Evolutionary conservation across 192 early-diverging fungal genomes (phyloP).

Genomic region (Rhizophagus sp.): DNA sequence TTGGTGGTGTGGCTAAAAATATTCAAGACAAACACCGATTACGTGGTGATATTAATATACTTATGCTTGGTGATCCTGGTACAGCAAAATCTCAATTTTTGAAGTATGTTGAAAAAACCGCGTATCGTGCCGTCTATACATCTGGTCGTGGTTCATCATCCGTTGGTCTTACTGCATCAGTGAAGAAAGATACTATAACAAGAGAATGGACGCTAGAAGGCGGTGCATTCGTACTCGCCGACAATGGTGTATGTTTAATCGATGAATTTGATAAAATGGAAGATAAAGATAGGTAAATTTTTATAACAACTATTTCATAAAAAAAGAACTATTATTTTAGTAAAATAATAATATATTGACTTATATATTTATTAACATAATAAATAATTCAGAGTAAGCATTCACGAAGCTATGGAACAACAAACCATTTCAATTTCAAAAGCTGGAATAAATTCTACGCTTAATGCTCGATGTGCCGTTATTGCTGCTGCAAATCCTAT

Average conservation of each 20-base stretch:
- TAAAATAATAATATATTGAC: neutral
- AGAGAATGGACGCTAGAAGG: conserved; percentile 90
- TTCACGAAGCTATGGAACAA: conserved; percentile 96
- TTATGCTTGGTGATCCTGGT: conserved; percentile 89
- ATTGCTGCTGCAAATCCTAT: conserved; percentile 84
- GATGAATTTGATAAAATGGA: conserved; percentile 95
- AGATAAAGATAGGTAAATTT: conserved; percentile 66
- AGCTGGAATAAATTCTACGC: conserved; percentile 82
- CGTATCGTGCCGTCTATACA: conserved; percentile 82
- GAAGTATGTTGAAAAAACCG: conserved; percentile 84
- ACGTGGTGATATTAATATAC: conserved; percentile 97
- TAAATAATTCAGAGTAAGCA: conserved; percentile 65
- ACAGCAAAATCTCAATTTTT: conserved; percentile 88
- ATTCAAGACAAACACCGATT: conserved; percentile 92
- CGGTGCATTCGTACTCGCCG: conserved; percentile 86
- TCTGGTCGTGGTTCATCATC: conserved; percentile 86
- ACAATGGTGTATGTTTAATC: conserved; percentile 84
- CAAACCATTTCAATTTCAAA: conserved; percentile 88
- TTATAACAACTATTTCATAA: too few species aligned
- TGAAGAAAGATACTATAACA: conserved; percentile 82
- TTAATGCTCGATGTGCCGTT: conserved; percentile 84
- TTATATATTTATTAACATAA: neutral
- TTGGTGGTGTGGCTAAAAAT: conserved; percentile 96
- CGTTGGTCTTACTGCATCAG: conserved; percentile 82
- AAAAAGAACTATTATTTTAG: neutral